phyloP scores from a whole-genome alignment of 2,329 filamentous ascomycete genomes.

The Claviceps purpurea region DNA sequence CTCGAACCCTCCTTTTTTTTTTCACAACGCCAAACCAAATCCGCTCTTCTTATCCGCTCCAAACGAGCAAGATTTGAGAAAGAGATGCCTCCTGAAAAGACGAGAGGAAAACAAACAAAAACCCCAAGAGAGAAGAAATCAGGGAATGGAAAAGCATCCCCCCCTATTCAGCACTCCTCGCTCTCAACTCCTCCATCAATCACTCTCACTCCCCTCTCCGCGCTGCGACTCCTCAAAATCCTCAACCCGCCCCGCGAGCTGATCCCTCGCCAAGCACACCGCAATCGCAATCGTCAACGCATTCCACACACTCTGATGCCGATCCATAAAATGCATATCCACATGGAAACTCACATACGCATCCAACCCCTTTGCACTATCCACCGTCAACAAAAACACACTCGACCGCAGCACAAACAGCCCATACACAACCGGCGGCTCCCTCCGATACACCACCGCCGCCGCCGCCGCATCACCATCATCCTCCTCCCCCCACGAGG shows the following conservation, averaged over 20 bases:
- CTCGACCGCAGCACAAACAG: slow-evolving; percentile 27
- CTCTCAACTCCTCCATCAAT: slow-evolving; percentile 11
- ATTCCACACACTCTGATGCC: slow-evolving; percentile 30
- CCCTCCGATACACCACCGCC: slow-evolving; percentile 13
- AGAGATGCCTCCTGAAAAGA: not conserved
- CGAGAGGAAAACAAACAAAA: not conserved
- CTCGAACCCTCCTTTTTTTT: not conserved
- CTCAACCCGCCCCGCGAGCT: slow-evolving; percentile 19
- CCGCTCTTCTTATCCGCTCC: not conserved
- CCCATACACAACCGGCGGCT: slow-evolving; percentile 29
- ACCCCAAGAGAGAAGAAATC: not conserved
- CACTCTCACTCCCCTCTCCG: slow-evolving; percentile 24
- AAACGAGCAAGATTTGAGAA: not conserved
- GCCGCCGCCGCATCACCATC: not conserved
- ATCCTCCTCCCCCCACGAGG: not conserved
- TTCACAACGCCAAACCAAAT: not conserved
- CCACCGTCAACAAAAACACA: slow-evolving; percentile 26
- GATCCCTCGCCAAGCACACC: slow-evolving; percentile 27
- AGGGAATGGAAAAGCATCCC: not conserved
- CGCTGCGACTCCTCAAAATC: slow-evolving; percentile 22
- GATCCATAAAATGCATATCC: slow-evolving; percentile 25
- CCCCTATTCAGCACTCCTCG: slow-evolving; percentile 2
- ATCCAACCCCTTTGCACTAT: slow-evolving; percentile 21
- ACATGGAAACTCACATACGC: slow-evolving; percentile 30
- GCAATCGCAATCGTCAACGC: slow-evolving; percentile 28